Percentiles rank a stretch among this genome's conserved stretches.
Evolutionary conservation across 1,284 basidiomycete genomes (phyloP).

Genomic region (Sphaerobolus stellatus): DNA sequence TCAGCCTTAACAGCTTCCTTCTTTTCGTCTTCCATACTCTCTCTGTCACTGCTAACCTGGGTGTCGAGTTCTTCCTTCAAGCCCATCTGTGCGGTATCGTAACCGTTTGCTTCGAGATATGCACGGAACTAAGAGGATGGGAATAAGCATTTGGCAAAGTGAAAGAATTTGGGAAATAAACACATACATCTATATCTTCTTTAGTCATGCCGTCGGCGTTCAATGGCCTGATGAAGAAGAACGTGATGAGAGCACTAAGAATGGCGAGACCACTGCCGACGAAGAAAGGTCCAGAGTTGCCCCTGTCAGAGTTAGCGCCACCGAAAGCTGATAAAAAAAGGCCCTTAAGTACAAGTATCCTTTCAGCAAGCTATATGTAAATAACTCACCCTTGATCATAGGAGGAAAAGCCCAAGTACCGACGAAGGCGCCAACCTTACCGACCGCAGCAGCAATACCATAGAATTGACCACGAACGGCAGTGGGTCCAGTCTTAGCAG

Average conservation of each 20-base stretch:
- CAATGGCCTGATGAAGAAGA: constrained; percentile 76
- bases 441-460: constrained; percentile 81
- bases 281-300: constrained; percentile 82
- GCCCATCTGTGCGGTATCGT: constrained; percentile 73
- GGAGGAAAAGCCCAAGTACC: constrained; percentile 77
- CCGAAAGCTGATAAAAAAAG: constrained; percentile 52
- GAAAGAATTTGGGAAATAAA: constrained; percentile 12
- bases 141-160: neutral
- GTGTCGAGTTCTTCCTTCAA: constrained; percentile 18
- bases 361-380: neutral
- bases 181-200: constrained; percentile 64
- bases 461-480: constrained; percentile 86
- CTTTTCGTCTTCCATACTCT: neutral
- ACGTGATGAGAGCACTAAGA: constrained; percentile 71
- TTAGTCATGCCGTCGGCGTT: constrained; percentile 74
- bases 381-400: constrained; percentile 56
- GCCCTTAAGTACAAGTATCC: neutral
- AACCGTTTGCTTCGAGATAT: constrained; percentile 76
- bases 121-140: constrained; percentile 60
- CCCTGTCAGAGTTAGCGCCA: constrained; percentile 45
- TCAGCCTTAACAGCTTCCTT: neutral
- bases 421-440: constrained; percentile 85
- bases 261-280: constrained; percentile 77
- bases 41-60: neutral
- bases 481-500: constrained; percentile 79